Conservation (phyloP, 768 basidiomycete genomes). For the Asterophora lycoperdoides region DNA sequence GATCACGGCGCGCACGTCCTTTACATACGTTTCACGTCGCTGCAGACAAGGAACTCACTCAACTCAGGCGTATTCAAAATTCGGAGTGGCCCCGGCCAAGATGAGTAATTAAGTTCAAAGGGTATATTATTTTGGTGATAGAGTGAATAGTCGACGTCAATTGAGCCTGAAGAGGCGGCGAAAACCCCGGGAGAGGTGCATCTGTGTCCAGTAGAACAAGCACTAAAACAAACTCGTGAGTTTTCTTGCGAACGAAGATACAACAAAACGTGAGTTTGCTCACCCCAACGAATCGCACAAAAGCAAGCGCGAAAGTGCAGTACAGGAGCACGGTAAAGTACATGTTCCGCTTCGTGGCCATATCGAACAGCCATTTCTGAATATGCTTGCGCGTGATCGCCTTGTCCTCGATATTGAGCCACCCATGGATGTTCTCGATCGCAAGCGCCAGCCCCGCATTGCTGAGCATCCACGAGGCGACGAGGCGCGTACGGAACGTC, state of each 20-base stretch:
- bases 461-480: constrained; percentile 65
- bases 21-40: too few relatives aligned
- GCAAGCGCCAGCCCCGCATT: constrained; percentile 56
- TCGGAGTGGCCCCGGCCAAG: too few relatives aligned
- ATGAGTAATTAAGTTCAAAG: neutral
- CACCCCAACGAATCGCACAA: constrained; percentile 58
- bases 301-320: constrained; percentile 53
- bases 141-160: neutral
- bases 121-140: neutral
- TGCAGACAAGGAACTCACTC: too few relatives aligned
- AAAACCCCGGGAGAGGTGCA: constrained; percentile 18
- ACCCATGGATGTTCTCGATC: constrained; percentile 56
- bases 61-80: too few relatives aligned
- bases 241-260: neutral
- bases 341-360: constrained; percentile 42
- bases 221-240: constrained; percentile 8
- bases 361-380: constrained; percentile 24
- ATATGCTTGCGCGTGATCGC: constrained; percentile 35
- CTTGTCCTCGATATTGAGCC: constrained; percentile 22
- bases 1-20: too few relatives aligned
- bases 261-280: constrained; percentile 25
- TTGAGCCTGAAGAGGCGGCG: constrained; percentile 20
- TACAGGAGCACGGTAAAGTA: constrained; percentile 62
- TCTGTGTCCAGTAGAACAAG: constrained; percentile 20
- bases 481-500: constrained; percentile 80